Evolutionary conservation across 2,329 filamentous ascomycete species (phyloP).

Genomic region (Aspergillus eucalypticola): DNA sequence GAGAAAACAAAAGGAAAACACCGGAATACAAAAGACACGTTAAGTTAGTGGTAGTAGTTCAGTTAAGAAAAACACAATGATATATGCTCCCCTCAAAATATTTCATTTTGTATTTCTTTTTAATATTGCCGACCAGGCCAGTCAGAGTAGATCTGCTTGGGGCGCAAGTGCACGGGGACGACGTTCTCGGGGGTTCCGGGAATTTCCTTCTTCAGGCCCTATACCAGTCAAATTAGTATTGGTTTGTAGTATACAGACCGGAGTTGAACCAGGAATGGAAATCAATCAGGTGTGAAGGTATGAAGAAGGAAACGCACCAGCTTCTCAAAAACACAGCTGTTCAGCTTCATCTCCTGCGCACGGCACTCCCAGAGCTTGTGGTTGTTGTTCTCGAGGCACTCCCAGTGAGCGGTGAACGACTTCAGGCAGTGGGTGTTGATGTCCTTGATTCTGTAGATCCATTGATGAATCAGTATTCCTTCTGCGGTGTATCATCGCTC

Average conservation of each 20-base stretch:
- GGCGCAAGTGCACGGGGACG: slow-evolving; percentile 72
- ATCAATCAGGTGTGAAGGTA: too few species aligned
- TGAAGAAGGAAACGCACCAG: slow-evolving; percentile 71
- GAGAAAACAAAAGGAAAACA: slow-evolving; percentile 26
- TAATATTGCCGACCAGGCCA: slow-evolving; percentile 10
- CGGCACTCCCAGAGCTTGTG: slow-evolving; percentile 97
- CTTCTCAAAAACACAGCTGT: slow-evolving; percentile 94
- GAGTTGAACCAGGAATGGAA: too few species aligned
- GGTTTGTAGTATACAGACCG: background rate
- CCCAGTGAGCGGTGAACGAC: slow-evolving; percentile 91
- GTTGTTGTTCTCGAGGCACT: slow-evolving; percentile 95
- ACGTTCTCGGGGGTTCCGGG: slow-evolving; percentile 70
- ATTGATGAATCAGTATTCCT: slow-evolving; percentile 5
- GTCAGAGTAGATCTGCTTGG: slow-evolving; percentile 49
- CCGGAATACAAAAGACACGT: slow-evolving; percentile 18
- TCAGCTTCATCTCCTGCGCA: slow-evolving; percentile 81
- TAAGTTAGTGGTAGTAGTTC: too few species aligned
- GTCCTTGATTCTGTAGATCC: slow-evolving; percentile 71
- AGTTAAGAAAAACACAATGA: slow-evolving; percentile 19
- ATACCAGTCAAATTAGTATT: slow-evolving; percentile 10
- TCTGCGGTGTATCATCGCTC: background rate
- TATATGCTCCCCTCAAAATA: too few species aligned
- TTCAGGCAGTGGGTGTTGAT: slow-evolving; percentile 92
- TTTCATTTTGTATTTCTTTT: too few species aligned
- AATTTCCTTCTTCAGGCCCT: slow-evolving; percentile 81